Conservation (phyloP, 2,329 filamentous ascomycete species). For the Stemphylium lycopersici region DNA sequence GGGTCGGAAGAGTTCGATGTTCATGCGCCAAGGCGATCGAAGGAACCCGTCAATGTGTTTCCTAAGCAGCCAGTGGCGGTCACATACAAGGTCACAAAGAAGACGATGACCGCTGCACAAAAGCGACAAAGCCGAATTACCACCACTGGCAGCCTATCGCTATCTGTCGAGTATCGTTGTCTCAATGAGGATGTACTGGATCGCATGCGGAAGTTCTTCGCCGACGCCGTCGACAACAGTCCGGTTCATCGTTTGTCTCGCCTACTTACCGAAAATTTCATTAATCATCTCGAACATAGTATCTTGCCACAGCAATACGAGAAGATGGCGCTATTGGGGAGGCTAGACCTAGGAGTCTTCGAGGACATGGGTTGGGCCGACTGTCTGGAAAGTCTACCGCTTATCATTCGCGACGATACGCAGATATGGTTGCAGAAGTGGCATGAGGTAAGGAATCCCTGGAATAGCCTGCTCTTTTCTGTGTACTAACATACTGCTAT, state of each 20-base stretch:
- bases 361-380: constrained; percentile 61
- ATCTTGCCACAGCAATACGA: constrained; percentile 60
- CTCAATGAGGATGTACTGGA: constrained; percentile 73
- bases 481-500: constrained; percentile 19
- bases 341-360: constrained; percentile 59
- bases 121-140: constrained; percentile 29
- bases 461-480: no score
- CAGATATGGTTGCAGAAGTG: constrained; percentile 61
- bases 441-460: constrained; percentile 57
- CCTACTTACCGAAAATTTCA: constrained; percentile 59
- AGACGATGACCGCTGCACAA: constrained; percentile 41
- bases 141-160: constrained; percentile 58
- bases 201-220: constrained; percentile 55
- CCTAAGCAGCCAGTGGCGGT: constrained; percentile 81
- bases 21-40: constrained; percentile 57
- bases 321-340: constrained; percentile 59
- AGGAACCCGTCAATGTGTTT: constrained; percentile 67
- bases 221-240: constrained; percentile 54
- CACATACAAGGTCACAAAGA: constrained; percentile 76
- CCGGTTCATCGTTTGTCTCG: constrained; percentile 55
- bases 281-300: constrained; percentile 53
- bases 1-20: constrained; percentile 73
- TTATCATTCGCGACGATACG: constrained; percentile 51
- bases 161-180: constrained; percentile 77
- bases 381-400: constrained; percentile 59